Evolutionary conservation across 345 rosid genomes (phyloP), one percentile per base, ranked within the genome.

Genomic region (Hibiscus syriacus): DNA sequence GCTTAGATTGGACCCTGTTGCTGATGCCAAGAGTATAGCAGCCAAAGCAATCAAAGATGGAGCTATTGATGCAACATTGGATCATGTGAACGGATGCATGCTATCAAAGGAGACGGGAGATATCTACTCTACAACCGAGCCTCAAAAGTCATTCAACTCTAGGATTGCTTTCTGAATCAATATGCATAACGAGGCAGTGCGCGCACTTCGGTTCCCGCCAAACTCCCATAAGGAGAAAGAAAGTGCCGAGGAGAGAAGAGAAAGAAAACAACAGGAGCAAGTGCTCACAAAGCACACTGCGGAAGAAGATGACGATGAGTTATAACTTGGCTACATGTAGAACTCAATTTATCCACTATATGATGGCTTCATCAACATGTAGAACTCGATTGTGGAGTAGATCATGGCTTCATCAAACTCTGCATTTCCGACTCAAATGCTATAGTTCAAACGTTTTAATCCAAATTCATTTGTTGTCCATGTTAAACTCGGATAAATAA

Each of bases 61-160:
- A 59, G 83, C 85, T n/a, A 81, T 83, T 52, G 85, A 83, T 55
- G 87, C 87, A 8, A 79, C 81, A 14, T 12, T n/a, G n/a, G n/a
- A n/a, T n/a, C n/a, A n/a, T n/a, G n/a, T n/a, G n/a, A n/a, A n/a
- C n/a, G n/a, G n/a, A n/a, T n/a, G n/a, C n/a, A n/a, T n/a, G n/a
- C n/a, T n/a, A n/a, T n/a, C n/a, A n/a, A n/a, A n/a, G n/a, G 87
- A 83, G 43, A 83, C 87, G 0, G 87, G 87, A 25, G 85, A 83
- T 65, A 81, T 84, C 71, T 84, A 81, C 78, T 83, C 87, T 6
- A 81, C 87, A 16, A 83, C 80, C 22, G 83, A 81, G 70, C 87
- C 83, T 48, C 85, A 83, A 61, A 32, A 71, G 25, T 85, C 80
- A 12, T 83, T 83, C 52, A 83, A 83, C 76, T 83, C 87, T 4